Base-by-base conservation (phyloP, 352 stramenopile genomes). In the Phytophthora podocarpi region DNA sequence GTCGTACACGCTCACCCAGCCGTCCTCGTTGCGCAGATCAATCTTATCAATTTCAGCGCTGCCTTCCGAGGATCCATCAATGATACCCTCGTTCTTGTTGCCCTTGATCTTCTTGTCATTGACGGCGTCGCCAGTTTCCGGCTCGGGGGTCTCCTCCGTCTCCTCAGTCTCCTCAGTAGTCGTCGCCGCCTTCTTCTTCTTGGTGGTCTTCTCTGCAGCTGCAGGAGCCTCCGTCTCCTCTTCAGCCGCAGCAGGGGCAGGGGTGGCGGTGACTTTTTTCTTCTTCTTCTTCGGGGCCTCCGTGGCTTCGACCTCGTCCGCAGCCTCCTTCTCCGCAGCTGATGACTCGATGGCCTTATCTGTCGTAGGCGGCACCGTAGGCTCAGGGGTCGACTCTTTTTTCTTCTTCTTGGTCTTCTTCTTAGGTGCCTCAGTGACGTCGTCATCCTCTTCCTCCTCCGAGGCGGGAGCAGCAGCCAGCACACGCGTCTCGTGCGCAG, bases 1-100 rank as follows among this genome's bases (percentile, higher is more conserved):
- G 45, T 91, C 82, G 77, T 90, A 92, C 47, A 93, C 83, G 50
- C 80, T 91, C n/a, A 89, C 56, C 85, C 85, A 93, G 28, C 78
- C 69, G 53, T 90, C 85, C 28, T 77, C 47, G 61, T 93, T 91
- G 37, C 72, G 70, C 47, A 88, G 48, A 48, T 93, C 81, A 28
- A 93, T 91, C 81, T 93, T 93, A 31, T 93, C 85, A 42, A 93
- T 93, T 67, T 93, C 85, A 2, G 85, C 73, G 39, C 65, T 88
- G 45, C 85, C 85, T 74, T 90, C 82, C 31, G 85, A 90, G 24
- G 82, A 93, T 6, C 68, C 66, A 79, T 91, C 85, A 58, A 91
- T 86, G 21, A 91, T 49, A 76, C 85, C 85, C 23, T 89, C 81
- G 61, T 89, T 87, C 70, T 82, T 85, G 45, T 83, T 67, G 31